Evolutionary conservation across 1,284 basidiomycete genomes (phyloP), one percentile per base, ranked within the genome.

Genomic region (Moesziomyces parantarcticus): DNA sequence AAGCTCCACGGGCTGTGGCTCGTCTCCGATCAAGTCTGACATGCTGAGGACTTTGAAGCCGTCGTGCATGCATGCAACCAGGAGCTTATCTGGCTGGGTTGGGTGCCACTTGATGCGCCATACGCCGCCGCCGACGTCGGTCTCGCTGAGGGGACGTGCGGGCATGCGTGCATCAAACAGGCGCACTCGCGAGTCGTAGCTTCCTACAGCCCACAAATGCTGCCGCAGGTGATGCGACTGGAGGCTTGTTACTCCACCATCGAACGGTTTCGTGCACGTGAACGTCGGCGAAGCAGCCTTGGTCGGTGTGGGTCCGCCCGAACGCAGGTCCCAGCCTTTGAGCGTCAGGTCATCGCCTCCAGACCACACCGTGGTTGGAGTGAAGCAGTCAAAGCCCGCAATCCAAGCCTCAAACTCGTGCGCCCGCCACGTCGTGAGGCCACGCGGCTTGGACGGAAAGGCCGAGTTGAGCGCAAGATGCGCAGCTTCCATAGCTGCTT

Each of bases 51-150:
- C 65, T 77, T 95, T 96, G 88, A 94, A 96, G 1, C 97, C 96
- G 69, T 93, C 94, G 81, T 97, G 95, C 97, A 99, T 99, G 81
- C 92, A 93, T 0, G 94, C 97, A 11, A 94, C 89, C 26, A 98
- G 87, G 1, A 99, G 86, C 40, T 90, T 88, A 3, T 79, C 67
- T 1, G 87, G 68, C 36, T 77, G 55, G 1, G 87, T 87, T 1
- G 94, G 93, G 83, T 98, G 94, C 93, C 95, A 99, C 83, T 97
- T 96, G 50, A 94, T 89, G 18, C 97, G 88, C 97, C 97, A 99
- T 13, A 91, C 91, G 2, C 97, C 97, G 3, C 97, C 97, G 1
- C 93, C 93, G 1, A 94, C 89, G 52, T 91, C 87, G 18, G 88
- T 88, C 42, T 88, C 86, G 0, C 85, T 83, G 3, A 98, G 65